phyloP scores from a whole-genome alignment of 2,329 filamentous ascomycete species.

The Macrophomina tecta region DNA sequence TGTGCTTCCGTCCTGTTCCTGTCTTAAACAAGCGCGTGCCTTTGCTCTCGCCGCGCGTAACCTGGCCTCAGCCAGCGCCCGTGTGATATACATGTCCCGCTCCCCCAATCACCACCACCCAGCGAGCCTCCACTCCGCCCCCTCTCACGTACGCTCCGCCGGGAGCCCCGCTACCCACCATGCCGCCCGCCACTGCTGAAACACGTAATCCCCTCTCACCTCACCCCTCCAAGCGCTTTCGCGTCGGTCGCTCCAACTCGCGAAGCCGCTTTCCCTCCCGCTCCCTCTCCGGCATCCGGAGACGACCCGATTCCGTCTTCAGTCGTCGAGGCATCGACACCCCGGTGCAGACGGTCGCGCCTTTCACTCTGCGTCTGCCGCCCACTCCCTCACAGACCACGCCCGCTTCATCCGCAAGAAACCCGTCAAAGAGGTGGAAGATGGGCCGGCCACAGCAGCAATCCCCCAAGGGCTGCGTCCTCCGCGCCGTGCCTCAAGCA shows the following conservation, averaged over 20 bases:
- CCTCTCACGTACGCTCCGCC: slow-evolving; percentile 10
- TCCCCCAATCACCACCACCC: background rate
- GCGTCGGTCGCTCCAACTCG: background rate
- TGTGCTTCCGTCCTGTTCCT: background rate
- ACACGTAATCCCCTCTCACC: background rate
- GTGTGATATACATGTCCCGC: slow-evolving; percentile 3
- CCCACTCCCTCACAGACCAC: background rate
- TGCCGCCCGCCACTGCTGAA: background rate
- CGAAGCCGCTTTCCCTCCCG: background rate
- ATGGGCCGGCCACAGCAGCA: slow-evolving; percentile 12
- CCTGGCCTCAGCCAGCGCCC: slow-evolving; percentile 12
- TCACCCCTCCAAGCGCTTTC: slow-evolving; percentile 3
- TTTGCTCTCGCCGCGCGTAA: slow-evolving; percentile 9
- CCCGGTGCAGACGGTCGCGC: slow-evolving; percentile 27
- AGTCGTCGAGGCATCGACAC: slow-evolving; percentile 40
- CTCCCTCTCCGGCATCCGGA: background rate
- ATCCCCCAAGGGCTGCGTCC: slow-evolving; percentile 37
- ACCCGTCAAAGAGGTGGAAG: slow-evolving; percentile 25
- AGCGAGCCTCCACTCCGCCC: background rate
- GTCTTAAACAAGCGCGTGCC: slow-evolving; percentile 12
- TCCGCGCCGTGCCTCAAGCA: slow-evolving; percentile 43
- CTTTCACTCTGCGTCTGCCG: background rate
- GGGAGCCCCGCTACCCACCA: background rate
- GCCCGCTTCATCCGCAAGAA: background rate
- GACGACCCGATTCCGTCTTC: slow-evolving; percentile 40